Percentiles rank a stretch among this genome's conserved stretches.
Evolutionary conservation across 2,329 filamentous ascomycete species (phyloP).

Genomic region (Scedosporium minutisporum): DNA sequence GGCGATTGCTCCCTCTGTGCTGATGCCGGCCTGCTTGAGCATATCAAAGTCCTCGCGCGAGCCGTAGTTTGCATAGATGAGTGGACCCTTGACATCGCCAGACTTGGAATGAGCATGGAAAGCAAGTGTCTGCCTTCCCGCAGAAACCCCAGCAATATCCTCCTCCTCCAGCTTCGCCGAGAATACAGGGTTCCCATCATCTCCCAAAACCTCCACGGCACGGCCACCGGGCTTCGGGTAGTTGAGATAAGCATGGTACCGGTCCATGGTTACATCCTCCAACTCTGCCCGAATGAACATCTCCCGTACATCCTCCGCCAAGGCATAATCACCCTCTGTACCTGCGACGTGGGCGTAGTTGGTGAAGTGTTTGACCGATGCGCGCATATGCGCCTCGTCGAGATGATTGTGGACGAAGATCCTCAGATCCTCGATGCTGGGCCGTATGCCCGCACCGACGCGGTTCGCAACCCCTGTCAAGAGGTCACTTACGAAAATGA

Average conservation of each 20-base stretch:
- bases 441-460: slow-evolving; percentile 56
- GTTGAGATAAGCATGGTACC: slow-evolving; percentile 85
- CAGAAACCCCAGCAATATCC: slow-evolving; percentile 49
- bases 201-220: slow-evolving; percentile 68
- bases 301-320: slow-evolving; percentile 75
- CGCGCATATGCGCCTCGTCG: slow-evolving; percentile 58
- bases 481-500: slow-evolving; percentile 77
- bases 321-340: slow-evolving; percentile 82
- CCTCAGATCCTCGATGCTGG: slow-evolving; percentile 75
- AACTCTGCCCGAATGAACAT: slow-evolving; percentile 64
- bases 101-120: slow-evolving; percentile 87
- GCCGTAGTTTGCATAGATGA: slow-evolving; percentile 91
- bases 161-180: slow-evolving; percentile 77
- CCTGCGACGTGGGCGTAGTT: slow-evolving; percentile 84
- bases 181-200: slow-evolving; percentile 58
- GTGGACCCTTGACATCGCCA: slow-evolving; percentile 73
- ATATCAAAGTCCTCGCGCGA: slow-evolving; percentile 71
- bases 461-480: slow-evolving; percentile 58
- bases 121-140: slow-evolving; percentile 59
- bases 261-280: slow-evolving; percentile 66
- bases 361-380: slow-evolving; percentile 68
- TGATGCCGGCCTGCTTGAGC: slow-evolving; percentile 61
- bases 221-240: slow-evolving; percentile 73
- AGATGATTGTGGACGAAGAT: slow-evolving; percentile 64
- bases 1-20: slow-evolving; percentile 70